Conservation (phyloP, 106 monocot species). For the Dendrobium chrysotoxum region DNA sequence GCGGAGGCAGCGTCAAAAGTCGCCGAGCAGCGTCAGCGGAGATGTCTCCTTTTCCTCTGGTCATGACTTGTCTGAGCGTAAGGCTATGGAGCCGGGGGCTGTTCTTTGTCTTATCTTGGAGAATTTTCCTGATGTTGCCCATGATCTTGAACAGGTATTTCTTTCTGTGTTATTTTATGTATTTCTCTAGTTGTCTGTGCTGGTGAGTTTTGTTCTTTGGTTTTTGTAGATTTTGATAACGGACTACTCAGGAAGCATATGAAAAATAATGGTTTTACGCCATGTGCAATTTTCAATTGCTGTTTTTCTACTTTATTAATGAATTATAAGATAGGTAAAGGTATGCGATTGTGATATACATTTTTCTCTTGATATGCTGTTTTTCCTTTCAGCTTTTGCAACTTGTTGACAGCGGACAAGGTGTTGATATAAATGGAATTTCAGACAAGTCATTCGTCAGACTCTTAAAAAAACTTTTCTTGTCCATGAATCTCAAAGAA, state of each 20-base stretch:
- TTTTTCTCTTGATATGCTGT: neutral
- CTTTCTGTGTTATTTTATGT: neutral
- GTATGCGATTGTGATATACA: neutral
- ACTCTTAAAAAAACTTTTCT: constrained; percentile 64
- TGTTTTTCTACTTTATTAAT: neutral
- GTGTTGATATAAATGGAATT: constrained; percentile 74
- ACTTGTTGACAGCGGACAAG: constrained; percentile 89
- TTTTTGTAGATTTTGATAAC: neutral
- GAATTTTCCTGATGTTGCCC: constrained; percentile 4
- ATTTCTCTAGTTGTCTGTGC: neutral
- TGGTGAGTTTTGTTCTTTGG: neutral
- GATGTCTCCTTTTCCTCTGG: neutral
- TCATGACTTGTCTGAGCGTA: neutral
- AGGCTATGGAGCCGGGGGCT: neutral
- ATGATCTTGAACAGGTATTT: constrained; percentile 5
- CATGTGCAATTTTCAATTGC: neutral
- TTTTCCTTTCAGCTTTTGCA: constrained; percentile 57
- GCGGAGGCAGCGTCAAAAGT: neutral
- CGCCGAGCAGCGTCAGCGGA: neutral
- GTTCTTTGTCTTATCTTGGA: constrained; percentile 3
- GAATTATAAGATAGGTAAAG: neutral
- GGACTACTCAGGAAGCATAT: too few relatives aligned
- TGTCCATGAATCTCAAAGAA: constrained; percentile 52
- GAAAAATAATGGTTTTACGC: too few relatives aligned
- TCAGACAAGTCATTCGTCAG: constrained; percentile 51